Evolutionary conservation across 495 filamentous ascomycete genomes (phyloP), one percentile per base, ranked within the genome.

Genomic region (Oidiodendron maius): DNA sequence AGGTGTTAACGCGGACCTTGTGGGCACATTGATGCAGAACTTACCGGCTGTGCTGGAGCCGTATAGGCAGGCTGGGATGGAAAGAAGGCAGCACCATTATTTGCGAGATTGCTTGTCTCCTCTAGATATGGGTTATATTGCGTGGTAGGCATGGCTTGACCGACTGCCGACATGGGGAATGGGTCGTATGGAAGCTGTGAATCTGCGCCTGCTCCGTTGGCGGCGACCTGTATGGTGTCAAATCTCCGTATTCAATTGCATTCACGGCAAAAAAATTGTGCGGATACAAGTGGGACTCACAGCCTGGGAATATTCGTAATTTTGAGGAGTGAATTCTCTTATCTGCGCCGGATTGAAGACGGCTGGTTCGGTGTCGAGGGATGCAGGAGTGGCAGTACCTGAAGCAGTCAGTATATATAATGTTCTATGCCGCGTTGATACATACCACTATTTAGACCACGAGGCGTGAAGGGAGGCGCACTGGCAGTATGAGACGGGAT

Each of bases 381-480:
- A 50, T 4, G 93, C 87, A 53, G 61, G 58, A 2, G 59, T 56
- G 2, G 30, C 45, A 11, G 58, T 61, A 18, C 58, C 58, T 63
- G 23, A 11, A 10, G 1, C 13, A 28, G 40, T 40, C 36, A 61
- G 50, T 40, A 23, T 2, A 17, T 1, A 2, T 10, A 40, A 15
- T 2, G 10, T 3, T 17, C 20, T 40, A 2, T 17, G 20, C 1
- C 2, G 37, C n/a, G 18, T 18, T 15, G 17, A 18, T 34, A 24
- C 42, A 38, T 59, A 59, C 59, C 53, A 50, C 56, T 58, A 20
- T 28, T 43, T 10, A 54, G 11, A 6, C 30, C 44, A 24, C 57
- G 50, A 15, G 93, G 93, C 32, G 89, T 95, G 56, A 98, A 98
- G 10, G 89, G 84, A 41, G 88, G 86, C n/a, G 93, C 93, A 66